phyloP scores from a whole-genome alignment of 805 yeast genomes.

The Lipomyces oligophaga region DNA sequence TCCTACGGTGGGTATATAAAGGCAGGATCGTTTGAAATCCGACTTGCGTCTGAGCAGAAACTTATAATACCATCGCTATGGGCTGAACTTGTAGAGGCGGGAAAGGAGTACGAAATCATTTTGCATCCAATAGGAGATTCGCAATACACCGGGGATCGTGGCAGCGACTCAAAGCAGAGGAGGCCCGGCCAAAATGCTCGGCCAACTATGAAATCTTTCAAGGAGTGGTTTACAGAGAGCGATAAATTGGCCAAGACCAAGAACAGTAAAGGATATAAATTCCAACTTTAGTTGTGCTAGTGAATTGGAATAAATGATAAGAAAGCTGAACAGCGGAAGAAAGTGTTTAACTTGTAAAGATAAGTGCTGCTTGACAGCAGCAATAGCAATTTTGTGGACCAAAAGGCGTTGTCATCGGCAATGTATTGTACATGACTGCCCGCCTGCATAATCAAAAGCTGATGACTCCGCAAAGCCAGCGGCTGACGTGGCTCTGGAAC shows the following conservation, averaged over 20 bases:
- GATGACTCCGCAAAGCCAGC: too few species aligned
- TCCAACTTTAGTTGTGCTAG: too few species aligned
- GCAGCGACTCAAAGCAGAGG: not conserved
- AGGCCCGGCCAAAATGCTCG: not conserved
- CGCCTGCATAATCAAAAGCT: too few species aligned
- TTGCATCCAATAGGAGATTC: not conserved
- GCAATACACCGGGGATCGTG: not conserved
- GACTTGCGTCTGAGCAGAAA: conserved; percentile 6
- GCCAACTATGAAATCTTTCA: too few species aligned
- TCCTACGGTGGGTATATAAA: not conserved
- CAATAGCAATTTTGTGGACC: too few species aligned
- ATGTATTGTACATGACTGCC: too few species aligned
- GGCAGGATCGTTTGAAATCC: conserved; percentile 14
- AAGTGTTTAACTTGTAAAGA: too few species aligned
- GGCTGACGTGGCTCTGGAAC: too few species aligned
- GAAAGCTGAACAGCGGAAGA: not conserved
- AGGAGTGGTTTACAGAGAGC: conserved; percentile 13
- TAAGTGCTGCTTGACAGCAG: too few species aligned
- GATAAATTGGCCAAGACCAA: conserved; percentile 1
- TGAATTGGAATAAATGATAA: too few species aligned
- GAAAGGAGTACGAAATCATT: conserved; percentile 15
- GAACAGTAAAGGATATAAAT: too few species aligned
- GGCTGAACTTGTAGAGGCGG: conserved; percentile 16
- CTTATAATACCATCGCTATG: conserved; percentile 14
- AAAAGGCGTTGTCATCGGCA: too few species aligned